Conservation (phyloP, 805 yeast species). For the Blastobotrys parvus region DNA sequence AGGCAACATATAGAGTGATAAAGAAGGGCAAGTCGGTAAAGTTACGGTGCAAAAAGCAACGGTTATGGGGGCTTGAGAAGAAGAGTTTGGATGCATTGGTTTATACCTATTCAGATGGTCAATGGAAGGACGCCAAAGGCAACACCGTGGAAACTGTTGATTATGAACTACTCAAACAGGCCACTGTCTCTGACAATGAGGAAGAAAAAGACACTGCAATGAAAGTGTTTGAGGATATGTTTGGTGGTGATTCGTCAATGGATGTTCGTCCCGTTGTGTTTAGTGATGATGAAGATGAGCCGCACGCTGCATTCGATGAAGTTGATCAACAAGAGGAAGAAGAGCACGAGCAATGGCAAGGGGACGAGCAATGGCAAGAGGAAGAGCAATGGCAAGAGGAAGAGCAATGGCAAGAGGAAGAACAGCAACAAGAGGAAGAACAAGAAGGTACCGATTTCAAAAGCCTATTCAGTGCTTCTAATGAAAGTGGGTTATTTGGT, state of each 20-base stretch:
- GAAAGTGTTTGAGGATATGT: constrained; percentile 40
- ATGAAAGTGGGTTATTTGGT: constrained; percentile 1
- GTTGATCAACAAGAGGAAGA: constrained; percentile 6
- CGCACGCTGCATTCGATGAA: not conserved
- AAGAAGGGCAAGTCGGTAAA: constrained; percentile 41
- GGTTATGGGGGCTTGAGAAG: constrained; percentile 87
- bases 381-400: not conserved
- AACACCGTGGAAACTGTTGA: constrained; percentile 62
- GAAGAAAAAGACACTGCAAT: constrained; percentile 37
- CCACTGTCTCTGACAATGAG: constrained; percentile 30
- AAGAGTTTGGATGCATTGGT: constrained; percentile 55
- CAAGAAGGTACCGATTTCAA: constrained; percentile 1
- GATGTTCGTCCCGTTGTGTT: constrained; percentile 12
- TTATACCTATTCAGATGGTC: constrained; percentile 50
- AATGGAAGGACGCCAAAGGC: constrained; percentile 74
- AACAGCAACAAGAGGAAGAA: constrained; percentile 3
- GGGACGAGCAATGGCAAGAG: not conserved
- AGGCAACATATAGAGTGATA: constrained; percentile 52
- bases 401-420: not conserved
- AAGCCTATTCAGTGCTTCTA: not conserved
- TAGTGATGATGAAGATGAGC: constrained; percentile 3
- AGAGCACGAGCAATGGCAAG: not conserved
- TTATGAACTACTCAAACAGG: constrained; percentile 21
- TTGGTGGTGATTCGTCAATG: constrained; percentile 34
- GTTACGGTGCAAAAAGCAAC: constrained; percentile 56